Evolutionary conservation across 2,329 filamentous ascomycete genomes (phyloP).

Genomic region (Curvularia sp.): DNA sequence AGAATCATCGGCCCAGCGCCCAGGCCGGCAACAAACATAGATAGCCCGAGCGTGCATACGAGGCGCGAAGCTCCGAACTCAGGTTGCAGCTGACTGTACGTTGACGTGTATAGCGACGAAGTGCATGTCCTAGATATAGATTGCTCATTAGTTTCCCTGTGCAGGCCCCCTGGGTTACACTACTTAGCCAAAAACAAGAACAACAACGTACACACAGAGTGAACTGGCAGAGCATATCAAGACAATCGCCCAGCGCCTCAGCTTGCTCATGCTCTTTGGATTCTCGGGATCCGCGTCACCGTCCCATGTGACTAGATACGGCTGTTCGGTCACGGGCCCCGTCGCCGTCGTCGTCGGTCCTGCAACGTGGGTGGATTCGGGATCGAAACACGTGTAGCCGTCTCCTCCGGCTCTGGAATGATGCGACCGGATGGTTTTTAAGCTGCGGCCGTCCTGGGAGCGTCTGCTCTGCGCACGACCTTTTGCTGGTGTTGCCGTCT

Average conservation of each 20-base stretch:
- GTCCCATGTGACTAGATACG: slow-evolving; percentile 78
- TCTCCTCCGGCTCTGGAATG: slow-evolving; percentile 49
- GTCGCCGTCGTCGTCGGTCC: slow-evolving; percentile 23
- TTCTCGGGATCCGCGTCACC: slow-evolving; percentile 75
- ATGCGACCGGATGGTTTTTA: slow-evolving; percentile 38
- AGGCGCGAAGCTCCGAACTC: slow-evolving; percentile 76
- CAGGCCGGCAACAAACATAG: slow-evolving; percentile 81
- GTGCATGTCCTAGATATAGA: slow-evolving; percentile 71
- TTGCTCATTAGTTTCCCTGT: slow-evolving; percentile 1
- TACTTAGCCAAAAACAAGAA: too few relatives aligned
- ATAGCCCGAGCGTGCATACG: slow-evolving; percentile 80
- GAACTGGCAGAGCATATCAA: slow-evolving; percentile 75
- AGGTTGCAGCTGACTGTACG: slow-evolving; percentile 76
- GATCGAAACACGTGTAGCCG: slow-evolving; percentile 49
- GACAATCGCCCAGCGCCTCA: slow-evolving; percentile 82
- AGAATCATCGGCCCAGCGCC: slow-evolving; percentile 65
- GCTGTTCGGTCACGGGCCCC: slow-evolving; percentile 46
- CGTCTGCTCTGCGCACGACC: slow-evolving; percentile 12
- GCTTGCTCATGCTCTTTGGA: slow-evolving; percentile 71
- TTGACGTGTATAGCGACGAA: slow-evolving; percentile 87
- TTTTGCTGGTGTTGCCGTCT: slow-evolving; percentile 5
- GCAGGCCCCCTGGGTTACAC: not conserved
- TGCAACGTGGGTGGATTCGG: slow-evolving; percentile 26
- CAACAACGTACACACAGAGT: slow-evolving; percentile 86
- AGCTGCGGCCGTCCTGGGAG: slow-evolving; percentile 29